Conservation (phyloP, 1,284 basidiomycete species). For the Ceratobasidium sp. region DNA sequence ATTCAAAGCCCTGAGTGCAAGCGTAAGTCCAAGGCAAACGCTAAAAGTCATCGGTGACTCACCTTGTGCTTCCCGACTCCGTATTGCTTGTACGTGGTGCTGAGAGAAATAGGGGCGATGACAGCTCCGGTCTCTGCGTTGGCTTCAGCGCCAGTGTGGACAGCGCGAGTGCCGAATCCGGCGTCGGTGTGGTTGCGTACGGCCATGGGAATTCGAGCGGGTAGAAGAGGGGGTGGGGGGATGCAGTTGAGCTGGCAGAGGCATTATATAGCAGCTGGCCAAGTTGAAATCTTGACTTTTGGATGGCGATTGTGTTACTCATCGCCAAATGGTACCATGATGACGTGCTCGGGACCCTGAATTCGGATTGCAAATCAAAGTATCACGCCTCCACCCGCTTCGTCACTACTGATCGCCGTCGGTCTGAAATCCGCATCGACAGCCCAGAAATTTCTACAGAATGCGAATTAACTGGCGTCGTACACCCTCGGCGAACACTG, state of each 20-base stretch:
- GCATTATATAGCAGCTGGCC: neutral
- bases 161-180: conserved; percentile 40
- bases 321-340: conserved; percentile 20
- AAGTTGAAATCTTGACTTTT: neutral
- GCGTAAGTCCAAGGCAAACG: neutral
- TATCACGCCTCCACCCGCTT: neutral
- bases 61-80: conserved; percentile 87
- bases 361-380: conserved; percentile 7
- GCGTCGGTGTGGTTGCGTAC: conserved; percentile 1
- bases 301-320: conserved; percentile 1
- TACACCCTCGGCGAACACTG: neutral
- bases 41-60: conserved; percentile 47
- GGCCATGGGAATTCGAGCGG: neutral
- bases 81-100: conserved; percentile 91
- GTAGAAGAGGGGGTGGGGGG: neutral
- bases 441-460: neutral
- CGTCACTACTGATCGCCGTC: conserved; percentile 8
- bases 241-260: neutral
- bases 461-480: neutral
- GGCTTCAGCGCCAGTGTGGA: conserved; percentile 89
- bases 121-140: conserved; percentile 85
- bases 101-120: conserved; percentile 88
- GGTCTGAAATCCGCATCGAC: neutral
- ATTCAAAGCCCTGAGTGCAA: conserved; percentile 75
- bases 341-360: conserved; percentile 32